These are phyloP conservation scores for Diaporthe batatas DNA, from an alignment of 2,329 filamentous ascomycete genomes.

Conservation along the genomic window DNA sequence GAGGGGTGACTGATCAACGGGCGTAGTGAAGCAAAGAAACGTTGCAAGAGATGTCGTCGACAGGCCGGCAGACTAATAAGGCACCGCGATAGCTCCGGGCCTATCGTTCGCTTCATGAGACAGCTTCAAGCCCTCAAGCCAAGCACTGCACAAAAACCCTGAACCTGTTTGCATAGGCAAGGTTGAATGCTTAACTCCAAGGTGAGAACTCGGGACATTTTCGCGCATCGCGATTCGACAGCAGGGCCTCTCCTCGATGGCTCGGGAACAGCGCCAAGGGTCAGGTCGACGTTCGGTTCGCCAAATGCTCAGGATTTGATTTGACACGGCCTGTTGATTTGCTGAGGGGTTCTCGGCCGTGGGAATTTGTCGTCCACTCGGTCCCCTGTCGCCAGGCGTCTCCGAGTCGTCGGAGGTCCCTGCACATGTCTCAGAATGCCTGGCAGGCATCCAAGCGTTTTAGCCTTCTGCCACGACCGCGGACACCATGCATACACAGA, in stretches of 20 bases:
- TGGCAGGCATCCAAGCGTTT: slow-evolving; percentile 29
- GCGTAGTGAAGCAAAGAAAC: neutral
- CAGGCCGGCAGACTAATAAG: neutral
- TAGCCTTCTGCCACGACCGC: slow-evolving; percentile 6
- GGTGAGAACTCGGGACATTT: neutral
- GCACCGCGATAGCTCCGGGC: neutral
- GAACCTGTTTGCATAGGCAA: neutral
- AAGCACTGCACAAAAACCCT: neutral
- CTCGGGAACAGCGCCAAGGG: neutral
- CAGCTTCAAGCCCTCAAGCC: neutral
- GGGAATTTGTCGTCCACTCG: neutral
- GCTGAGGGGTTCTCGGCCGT: neutral
- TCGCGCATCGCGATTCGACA: slow-evolving; percentile 23
- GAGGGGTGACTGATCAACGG: slow-evolving; percentile 16
- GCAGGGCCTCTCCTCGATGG: neutral
- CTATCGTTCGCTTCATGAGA: slow-evolving; percentile 3
- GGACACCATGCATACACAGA: neutral
- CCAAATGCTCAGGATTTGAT: neutral
- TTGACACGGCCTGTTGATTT: slow-evolving; percentile 9
- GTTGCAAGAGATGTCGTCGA: neutral
- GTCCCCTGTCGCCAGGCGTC: slow-evolving; percentile 32
- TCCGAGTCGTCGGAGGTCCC: slow-evolving; percentile 32
- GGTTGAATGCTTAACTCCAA: neutral
- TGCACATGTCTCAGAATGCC: slow-evolving; percentile 30
- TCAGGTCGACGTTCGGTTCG: neutral